phyloP scores from a whole-genome alignment of 768 basidiomycete genomes.

The Boletus bicolor region DNA sequence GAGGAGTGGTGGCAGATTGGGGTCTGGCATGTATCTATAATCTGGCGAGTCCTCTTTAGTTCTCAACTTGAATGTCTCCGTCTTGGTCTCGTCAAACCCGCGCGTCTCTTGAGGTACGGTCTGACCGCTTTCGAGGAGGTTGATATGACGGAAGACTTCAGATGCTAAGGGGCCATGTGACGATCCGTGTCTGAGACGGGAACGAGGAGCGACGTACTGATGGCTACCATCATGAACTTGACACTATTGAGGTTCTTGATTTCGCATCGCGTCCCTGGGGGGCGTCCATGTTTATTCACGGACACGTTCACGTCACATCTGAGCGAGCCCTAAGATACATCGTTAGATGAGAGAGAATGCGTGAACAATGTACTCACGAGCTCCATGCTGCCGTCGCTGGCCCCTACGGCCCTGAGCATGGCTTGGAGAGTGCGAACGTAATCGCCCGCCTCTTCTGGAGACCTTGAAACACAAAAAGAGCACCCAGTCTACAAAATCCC shows the following conservation, averaged over 20 bases:
- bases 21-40: slow-evolving; percentile 98
- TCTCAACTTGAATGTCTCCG: slow-evolving; percentile 78
- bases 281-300: slow-evolving; percentile 61
- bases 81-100: slow-evolving; percentile 79
- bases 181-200: neutral
- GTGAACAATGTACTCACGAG: slow-evolving; percentile 50
- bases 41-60: slow-evolving; percentile 94
- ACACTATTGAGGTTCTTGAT: slow-evolving; percentile 96
- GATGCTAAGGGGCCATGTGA: slow-evolving; percentile 47
- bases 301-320: slow-evolving; percentile 97
- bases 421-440: slow-evolving; percentile 85
- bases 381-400: slow-evolving; percentile 97
- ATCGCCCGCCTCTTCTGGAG: slow-evolving; percentile 85
- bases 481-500: neutral
- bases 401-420: slow-evolving; percentile 75
- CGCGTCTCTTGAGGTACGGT: slow-evolving; percentile 81
- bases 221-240: slow-evolving; percentile 78
- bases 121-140: slow-evolving; percentile 41
- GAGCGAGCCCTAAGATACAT: slow-evolving; percentile 70
- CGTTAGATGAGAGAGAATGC: neutral
- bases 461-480: slow-evolving; percentile 32
- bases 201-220: slow-evolving; percentile 51
- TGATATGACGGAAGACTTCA: slow-evolving; percentile 79
- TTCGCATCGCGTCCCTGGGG: slow-evolving; percentile 84
- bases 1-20: slow-evolving; percentile 78